These are phyloP conservation scores for Eimeria tenella DNA, from an alignment of 169 alveolate genomes.

Conservation along the genomic window DNA sequence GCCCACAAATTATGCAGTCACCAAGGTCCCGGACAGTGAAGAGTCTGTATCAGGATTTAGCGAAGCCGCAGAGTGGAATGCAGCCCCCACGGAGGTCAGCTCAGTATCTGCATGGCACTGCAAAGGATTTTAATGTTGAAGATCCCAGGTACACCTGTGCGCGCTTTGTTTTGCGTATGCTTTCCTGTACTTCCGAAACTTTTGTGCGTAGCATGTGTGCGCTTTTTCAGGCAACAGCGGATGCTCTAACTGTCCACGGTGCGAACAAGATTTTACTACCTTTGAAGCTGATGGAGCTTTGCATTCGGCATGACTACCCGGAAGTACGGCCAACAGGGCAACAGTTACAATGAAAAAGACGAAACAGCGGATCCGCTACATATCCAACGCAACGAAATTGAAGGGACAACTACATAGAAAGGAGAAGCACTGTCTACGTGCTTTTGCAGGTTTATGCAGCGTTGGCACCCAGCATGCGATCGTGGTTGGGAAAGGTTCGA, in stretches of 20 bases:
- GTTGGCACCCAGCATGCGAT: not conserved
- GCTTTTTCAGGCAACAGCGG: not conserved
- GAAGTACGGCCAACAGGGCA: not conserved
- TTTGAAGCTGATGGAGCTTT: constrained; percentile 34
- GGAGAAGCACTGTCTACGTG: no score
- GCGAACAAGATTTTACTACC: constrained; percentile 25
- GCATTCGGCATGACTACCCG: constrained; percentile 24
- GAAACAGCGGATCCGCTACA: not conserved
- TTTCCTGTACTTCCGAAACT: no score
- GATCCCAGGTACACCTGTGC: no score
- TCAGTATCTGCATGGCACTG: no score
- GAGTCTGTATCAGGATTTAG: no score
- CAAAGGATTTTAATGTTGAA: no score
- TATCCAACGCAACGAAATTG: not conserved
- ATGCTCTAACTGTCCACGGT: not conserved
- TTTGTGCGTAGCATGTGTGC: not conserved
- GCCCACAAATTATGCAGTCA: not conserved
- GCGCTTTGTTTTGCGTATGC: no score
- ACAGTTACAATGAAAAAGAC: no score
- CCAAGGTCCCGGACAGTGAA: no score
- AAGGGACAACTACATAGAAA: not conserved
- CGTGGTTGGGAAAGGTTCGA: not conserved
- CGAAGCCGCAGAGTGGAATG: no score
- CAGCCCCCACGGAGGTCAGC: no score
- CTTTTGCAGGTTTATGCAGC: constrained; percentile 4